Base-by-base conservation (phyloP, 177 flowering plant genomes). In the Vitis hybrid region DNA sequence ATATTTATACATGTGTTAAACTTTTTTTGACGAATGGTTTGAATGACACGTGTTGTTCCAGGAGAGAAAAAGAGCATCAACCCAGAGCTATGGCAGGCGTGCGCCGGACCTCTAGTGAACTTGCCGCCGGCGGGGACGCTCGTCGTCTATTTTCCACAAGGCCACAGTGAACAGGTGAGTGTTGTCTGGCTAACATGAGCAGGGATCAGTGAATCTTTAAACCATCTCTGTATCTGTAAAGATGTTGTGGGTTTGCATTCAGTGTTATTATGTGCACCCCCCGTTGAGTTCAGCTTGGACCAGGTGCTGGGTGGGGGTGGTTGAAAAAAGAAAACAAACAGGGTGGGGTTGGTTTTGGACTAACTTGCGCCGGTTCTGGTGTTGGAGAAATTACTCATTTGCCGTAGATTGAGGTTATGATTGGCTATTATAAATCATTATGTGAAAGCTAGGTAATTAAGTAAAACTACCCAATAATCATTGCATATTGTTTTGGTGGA, bases 81-180 rank as follows among this genome's bases (percentile, higher is more conserved):
- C 74, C 81, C 83, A 26, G 97, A 93, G 86, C 86, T 93, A 75
- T 93, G 98, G 98, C 96, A 93, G 64, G 94, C 96, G 14, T 94
- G 98, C 67, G 97, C 98, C 22, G 98, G 98, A 3, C 98, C 97
- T 15, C 82, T 94, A 65, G 97, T 89, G 55, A 85, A 84, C 75
- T 67, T 94, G 77, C 98, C 98, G 70, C 84, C 90, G 18, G 96
- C 90, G 13, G 96, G 97, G 69, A 90, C 90, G 71, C 90, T 81
- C 67, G 98, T 93, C 2, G 88, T 91, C 55, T 93, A 93, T 74
- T 93, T 93, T 73, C 98, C 98, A 16, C 98, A 93, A 74, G 98
- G 98, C 49, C 98, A 93, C 80, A 92, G 97, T 76, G 98, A 94
- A 63, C 97, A 94, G 92, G 98, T 89, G 39, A 31, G 58, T 59